Conservation (phyloP, 306 rosid genomes). For the Rosa multiflora region DNA sequence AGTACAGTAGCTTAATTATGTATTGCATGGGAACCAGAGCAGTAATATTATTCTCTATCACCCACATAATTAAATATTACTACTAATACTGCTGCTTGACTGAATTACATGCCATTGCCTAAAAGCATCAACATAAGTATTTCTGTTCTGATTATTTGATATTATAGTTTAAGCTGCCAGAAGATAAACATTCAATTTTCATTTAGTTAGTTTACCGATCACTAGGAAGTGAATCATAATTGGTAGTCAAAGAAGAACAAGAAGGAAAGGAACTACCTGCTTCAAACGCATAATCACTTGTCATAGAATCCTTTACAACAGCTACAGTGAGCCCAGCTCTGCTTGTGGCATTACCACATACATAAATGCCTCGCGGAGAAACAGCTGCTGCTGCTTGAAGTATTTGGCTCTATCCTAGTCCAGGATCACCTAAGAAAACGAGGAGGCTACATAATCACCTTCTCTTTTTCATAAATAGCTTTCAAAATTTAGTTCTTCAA, state of each 20-base stretch:
- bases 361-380: slow-evolving; percentile 94
- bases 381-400: slow-evolving; percentile 93
- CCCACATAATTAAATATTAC: neutral
- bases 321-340: slow-evolving; percentile 95
- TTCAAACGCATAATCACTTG: slow-evolving; percentile 88
- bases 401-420: slow-evolving; percentile 92
- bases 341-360: slow-evolving; percentile 94
- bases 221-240: neutral
- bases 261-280: slow-evolving; percentile 53
- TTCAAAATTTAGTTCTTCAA: slow-evolving; percentile 23
- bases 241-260: slow-evolving; percentile 19
- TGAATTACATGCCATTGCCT: neutral
- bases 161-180: neutral
- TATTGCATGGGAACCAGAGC: neutral
- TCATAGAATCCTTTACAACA: slow-evolving; percentile 87
- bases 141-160: neutral
- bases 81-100: neutral
- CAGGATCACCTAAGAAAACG: slow-evolving; percentile 78
- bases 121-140: neutral
- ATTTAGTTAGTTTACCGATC: neutral
- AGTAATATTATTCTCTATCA: neutral
- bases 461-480: slow-evolving; percentile 22
- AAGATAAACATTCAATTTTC: neutral
- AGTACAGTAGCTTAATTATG: neutral
- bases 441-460: slow-evolving; percentile 20